Conservation (phyloP, 2,329 filamentous ascomycete genomes). For the Apiospora rasikravindrae region DNA sequence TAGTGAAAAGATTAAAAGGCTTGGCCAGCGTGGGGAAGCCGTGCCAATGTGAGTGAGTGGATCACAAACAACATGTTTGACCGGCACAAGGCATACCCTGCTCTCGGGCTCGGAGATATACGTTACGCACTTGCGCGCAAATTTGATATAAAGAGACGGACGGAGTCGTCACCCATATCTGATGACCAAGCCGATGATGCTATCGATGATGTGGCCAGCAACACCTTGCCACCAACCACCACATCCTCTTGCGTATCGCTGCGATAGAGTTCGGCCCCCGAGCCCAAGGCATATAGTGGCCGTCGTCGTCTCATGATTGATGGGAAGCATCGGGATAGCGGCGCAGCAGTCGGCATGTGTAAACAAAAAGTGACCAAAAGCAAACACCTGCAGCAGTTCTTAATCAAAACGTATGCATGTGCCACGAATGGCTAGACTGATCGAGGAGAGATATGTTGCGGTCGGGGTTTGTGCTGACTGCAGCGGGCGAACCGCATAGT, state of each 20-base stretch:
- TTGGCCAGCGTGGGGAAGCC: background rate
- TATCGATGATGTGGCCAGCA: background rate
- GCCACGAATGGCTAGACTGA: background rate
- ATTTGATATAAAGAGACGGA: background rate
- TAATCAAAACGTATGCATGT: background rate
- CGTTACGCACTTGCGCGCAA: background rate
- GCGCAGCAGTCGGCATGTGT: background rate
- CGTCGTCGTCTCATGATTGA: background rate
- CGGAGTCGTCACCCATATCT: background rate
- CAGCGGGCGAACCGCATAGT: slow-evolving; percentile 6
- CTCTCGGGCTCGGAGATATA: background rate
- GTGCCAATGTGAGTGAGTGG: background rate
- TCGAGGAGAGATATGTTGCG: background rate
- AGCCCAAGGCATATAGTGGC: background rate
- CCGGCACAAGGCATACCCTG: background rate
- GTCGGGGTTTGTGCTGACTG: slow-evolving; percentile 1
- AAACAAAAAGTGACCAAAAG: background rate
- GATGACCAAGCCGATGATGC: background rate
- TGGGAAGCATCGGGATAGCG: background rate
- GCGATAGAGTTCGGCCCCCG: background rate
- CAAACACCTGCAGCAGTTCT: background rate
- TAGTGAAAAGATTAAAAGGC: too few species aligned
- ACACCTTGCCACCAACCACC: background rate
- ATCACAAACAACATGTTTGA: background rate
- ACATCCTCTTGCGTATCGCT: background rate